Base-by-base conservation (phyloP, 305 asterid genomes). In the Lippia alba region DNA sequence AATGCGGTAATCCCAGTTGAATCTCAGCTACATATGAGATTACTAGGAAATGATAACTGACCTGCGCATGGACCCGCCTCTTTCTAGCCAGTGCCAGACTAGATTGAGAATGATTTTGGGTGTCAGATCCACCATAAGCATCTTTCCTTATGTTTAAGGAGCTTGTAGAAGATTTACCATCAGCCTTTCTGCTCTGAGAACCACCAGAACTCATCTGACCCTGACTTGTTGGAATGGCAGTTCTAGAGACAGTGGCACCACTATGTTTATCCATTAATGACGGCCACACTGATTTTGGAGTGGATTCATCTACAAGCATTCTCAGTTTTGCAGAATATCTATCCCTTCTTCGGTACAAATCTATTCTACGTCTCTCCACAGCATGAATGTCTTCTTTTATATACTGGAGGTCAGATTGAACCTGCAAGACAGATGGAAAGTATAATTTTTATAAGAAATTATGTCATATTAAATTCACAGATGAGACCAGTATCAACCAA, bases 61-160 rank as follows among this genome's bases (percentile, higher is more conserved):
- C 99, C 92, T 94, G 99, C 9, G 92, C 88, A 76, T 84, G 97
- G 69, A 91, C 85, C 56, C 88, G 82, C 67, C 80, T 87, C 80
- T 89, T 94, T 74, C 92, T 90, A 60, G 91, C 83, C 67, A 89
- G 50, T 44, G 74, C 81, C 62, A 78, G 76, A 61, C 88, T 89
- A 39, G 97, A 85, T 75, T 86, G 96, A 75, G 72, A 72, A 30
- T 67, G 79, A 72, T 81, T 91, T 70, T 85, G 89, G 68, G 81
- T 64, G 78, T 87, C 91, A 33, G 89, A 78, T 17, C 90, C 96
- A 73, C 84, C 71, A 10, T 63, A 41, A 69, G 66, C 70, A 71
- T 89, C 94, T 48, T 78, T 87, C 73, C 74, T 83, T 56, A 40
- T 80, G 46, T 61, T 70, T 67, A 76, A 70, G 78, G 83, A 88